Evolutionary conservation across 208 protist species (phyloP), one percentile per base, ranked within the genome.

Genomic region (Trypanosoma boissoni): DNA sequence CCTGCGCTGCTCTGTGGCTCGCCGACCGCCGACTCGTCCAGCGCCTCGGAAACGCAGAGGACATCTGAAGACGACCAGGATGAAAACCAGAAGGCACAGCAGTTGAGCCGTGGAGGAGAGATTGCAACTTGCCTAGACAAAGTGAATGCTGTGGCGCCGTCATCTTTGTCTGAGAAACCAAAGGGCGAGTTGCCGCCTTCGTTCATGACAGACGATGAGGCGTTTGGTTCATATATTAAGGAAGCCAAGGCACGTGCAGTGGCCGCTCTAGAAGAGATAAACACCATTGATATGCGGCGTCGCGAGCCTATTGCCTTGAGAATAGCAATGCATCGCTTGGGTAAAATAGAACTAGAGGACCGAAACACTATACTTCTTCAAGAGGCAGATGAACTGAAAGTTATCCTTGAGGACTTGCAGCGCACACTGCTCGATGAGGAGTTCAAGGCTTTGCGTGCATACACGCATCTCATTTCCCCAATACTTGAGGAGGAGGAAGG

Each of bases 221-320:
- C 45, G 1, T 64, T 59, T 27, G 48, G 56, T 37, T 5, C 31
- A 23, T 32, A 37, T 20, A 23, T 70, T 14, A 41, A 55, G 29
- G 55, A 62, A 12, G 63, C 48, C 10, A 57, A 51, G 27, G 64
- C 56, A 12, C 39, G 64, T 45, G 37, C 41, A 12, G 55, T 46
- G 24, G 34, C 46, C 2, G 37, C 29, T 16, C 23, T 64, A 14
- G 56, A 68, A 16, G 49, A 52, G 2, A 68, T 68, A 43, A 8
- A n/a, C 12, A 42, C 32, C 37, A 61, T 68, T 48, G 54, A 61
- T 26, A 61, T 44, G 36, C 44, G 34, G 21, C 56, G 24, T 2
- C 16, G 41, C 44, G 63, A 68, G 34, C 63, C 63, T 41, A 23
- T 61, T n/a, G 32, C 52, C 1, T 61, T 68, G 34, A 59, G 59